Evolutionary conservation across 345 rosid genomes (phyloP).

Genomic region (Rhodomyrtus tomentosa): DNA sequence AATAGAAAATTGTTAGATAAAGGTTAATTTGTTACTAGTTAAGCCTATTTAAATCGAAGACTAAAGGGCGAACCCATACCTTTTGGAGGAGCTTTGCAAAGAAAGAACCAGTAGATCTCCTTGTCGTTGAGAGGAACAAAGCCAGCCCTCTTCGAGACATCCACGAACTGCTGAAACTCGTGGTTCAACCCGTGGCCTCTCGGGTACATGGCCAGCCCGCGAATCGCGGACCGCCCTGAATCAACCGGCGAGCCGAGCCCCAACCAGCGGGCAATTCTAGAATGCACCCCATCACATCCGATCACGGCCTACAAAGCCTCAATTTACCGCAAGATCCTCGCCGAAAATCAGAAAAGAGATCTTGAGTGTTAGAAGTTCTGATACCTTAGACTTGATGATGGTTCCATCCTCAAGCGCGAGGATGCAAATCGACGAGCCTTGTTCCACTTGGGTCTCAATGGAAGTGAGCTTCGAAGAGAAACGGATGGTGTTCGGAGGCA

Average conservation of each 20-base stretch:
- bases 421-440: background rate
- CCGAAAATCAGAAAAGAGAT: background rate
- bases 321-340: background rate
- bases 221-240: slow-evolving; percentile 16
- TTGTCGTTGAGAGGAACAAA: slow-evolving; percentile 13
- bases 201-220: slow-evolving; percentile 12
- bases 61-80: slow-evolving; percentile 1
- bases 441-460: slow-evolving; percentile 5
- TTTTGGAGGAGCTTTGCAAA: slow-evolving; percentile 3
- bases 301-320: slow-evolving; percentile 9
- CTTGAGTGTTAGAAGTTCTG: background rate
- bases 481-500: slow-evolving; percentile 17
- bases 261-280: slow-evolving; percentile 19
- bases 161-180: slow-evolving; percentile 7
- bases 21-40: background rate
- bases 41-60: too few relatives aligned
- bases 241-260: slow-evolving; percentile 9
- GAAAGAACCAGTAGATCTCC: slow-evolving; percentile 17
- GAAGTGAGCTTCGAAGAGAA: slow-evolving; percentile 21
- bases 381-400: slow-evolving; percentile 16
- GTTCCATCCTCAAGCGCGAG: slow-evolving; percentile 24
- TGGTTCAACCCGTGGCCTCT: slow-evolving; percentile 15
- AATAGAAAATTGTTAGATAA: background rate
- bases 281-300: slow-evolving; percentile 39
- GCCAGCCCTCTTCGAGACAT: slow-evolving; percentile 14